Base-by-base conservation (phyloP, 2,329 filamentous ascomycete genomes). In the Thyridium curvatum region DNA sequence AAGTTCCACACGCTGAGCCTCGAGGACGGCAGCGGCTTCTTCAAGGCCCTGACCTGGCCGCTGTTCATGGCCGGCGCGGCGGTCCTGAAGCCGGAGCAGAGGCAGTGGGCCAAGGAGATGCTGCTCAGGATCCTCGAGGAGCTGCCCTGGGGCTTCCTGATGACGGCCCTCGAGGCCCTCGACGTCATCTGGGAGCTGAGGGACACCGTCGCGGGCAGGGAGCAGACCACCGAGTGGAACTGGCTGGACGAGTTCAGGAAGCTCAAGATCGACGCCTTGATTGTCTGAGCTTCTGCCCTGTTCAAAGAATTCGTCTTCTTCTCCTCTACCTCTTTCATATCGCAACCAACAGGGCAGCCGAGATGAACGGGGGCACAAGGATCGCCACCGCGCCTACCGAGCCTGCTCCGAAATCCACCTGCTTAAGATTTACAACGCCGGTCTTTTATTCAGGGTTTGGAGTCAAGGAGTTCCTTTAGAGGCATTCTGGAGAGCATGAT, bases 21-120 rank as follows among this genome's bases (percentile, higher is more conserved):
- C 3, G 64, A 66, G 1, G 61, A 68, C 8, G 59, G 68, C 3
- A 71, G 78, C 34, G 60, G 64, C 2, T 65, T 76, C 15, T 69
- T 76, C 57, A 79, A 78, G 46, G 72, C 70, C 0, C 74, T 72
- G 4, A 66, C 69, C 1, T 79, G 72, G 73, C 71, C 74, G 0
- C 67, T 73, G 0, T 79, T 79, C 39, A 62, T 79, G 6, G 71
- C 69, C 6, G 74, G 73, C 2, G 73, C 72, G 0, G 71, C 74
- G 39, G 66, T 68, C 0, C 62, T 60, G 32, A 61, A 68, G 6
- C 53, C 52, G 0, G 53, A 50, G 17, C 61, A 63, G 43, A 63
- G 71, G 28, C 58, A 58, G 3, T 77, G 71, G 72, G 67, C 72
- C 34, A 62, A 69, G 50, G 54, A 69, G 17, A 64, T 69, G 15